A percentile compares a stretch with the other conserved stretches of the same genome.
phyloP scores from a whole-genome alignment of 2,329 filamentous ascomycete genomes.

The Fusarium subglutinans region DNA sequence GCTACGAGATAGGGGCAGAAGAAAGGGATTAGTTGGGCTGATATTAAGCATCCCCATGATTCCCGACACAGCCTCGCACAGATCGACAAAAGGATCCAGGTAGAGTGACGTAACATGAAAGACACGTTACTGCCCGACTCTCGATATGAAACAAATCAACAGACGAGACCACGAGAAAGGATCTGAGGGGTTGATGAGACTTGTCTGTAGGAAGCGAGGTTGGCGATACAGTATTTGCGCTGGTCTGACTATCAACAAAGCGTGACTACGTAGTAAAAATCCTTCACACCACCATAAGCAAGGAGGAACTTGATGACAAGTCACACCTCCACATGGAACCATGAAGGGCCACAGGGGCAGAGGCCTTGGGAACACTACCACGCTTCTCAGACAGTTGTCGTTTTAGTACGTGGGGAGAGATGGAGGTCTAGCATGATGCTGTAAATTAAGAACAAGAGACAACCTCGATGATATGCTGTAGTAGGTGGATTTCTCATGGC shows the following conservation, averaged over 20 bases:
- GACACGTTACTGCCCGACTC: conserved; percentile 7
- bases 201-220: conserved; percentile 2
- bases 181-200: conserved; percentile 5
- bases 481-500: background rate
- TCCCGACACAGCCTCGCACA: conserved; percentile 25
- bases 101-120: conserved; percentile 29
- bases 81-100: conserved; percentile 27
- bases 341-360: conserved; percentile 7
- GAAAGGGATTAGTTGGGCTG: background rate
- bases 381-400: conserved; percentile 17
- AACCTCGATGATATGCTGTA: conserved; percentile 1
- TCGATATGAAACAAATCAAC: background rate
- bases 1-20: background rate
- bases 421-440: background rate
- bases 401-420: conserved; percentile 5
- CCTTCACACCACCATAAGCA: background rate
- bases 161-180: background rate
- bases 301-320: background rate
- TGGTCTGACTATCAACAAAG: background rate
- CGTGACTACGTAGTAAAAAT: background rate
- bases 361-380: background rate
- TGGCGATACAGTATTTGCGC: conserved; percentile 1
- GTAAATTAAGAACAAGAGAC: background rate
- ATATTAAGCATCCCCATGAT: conserved; percentile 15
- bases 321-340: conserved; percentile 9